A percentile compares a stretch with the other conserved stretches of the same genome.
phyloP scores from a whole-genome alignment of 1,139 yeast species.

The Pichia terricola region DNA sequence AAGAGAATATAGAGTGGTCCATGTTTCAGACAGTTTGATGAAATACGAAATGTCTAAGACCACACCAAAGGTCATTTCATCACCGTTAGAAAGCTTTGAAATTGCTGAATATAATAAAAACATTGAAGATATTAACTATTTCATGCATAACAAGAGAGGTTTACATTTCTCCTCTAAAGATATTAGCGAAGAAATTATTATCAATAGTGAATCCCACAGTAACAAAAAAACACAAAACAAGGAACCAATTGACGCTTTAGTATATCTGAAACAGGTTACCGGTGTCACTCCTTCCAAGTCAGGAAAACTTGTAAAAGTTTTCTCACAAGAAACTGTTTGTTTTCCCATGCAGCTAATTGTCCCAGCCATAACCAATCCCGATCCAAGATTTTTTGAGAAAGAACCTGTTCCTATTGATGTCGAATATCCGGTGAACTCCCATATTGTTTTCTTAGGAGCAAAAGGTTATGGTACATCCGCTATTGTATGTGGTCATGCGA shows the following conservation, averaged over 20 bases:
- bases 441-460: slow-evolving; percentile 78
- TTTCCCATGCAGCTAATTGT: slow-evolving; percentile 77
- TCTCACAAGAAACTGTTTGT: slow-evolving; percentile 39
- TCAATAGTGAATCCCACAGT: slow-evolving; percentile 25
- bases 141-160: slow-evolving; percentile 17
- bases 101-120: slow-evolving; percentile 20
- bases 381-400: slow-evolving; percentile 61
- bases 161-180: slow-evolving; percentile 15
- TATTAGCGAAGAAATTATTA: slow-evolving; percentile 15
- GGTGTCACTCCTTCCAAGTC: slow-evolving; percentile 58
- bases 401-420: slow-evolving; percentile 70
- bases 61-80: slow-evolving; percentile 30
- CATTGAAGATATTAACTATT: slow-evolving; percentile 14
- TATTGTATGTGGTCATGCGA: slow-evolving; percentile 44
- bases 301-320: slow-evolving; percentile 75
- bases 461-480: slow-evolving; percentile 87
- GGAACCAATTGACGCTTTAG: slow-evolving; percentile 41
- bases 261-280: slow-evolving; percentile 63
- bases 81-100: slow-evolving; percentile 30
- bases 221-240: background rate
- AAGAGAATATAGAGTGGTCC: slow-evolving; percentile 66
- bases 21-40: slow-evolving; percentile 47
- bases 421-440: slow-evolving; percentile 69
- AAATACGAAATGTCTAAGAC: slow-evolving; percentile 36
- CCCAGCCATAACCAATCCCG: slow-evolving; percentile 63